phyloP scores from a whole-genome alignment of 495 filamentous ascomycete genomes.

The Podospora tetraspora region DNA sequence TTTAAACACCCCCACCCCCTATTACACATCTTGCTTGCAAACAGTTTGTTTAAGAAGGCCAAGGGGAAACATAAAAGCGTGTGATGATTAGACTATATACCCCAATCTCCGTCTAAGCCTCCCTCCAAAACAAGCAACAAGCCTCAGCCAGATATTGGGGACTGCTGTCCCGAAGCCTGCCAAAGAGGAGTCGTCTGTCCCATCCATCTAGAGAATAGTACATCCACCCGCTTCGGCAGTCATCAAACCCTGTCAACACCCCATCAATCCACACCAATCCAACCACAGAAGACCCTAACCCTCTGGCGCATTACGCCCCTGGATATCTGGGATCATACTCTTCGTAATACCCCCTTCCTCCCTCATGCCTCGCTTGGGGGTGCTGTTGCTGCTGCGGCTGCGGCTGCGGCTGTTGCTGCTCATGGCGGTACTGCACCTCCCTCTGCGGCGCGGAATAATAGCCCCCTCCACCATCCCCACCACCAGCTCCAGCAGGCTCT shows the following conservation, averaged over 20 bases:
- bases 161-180: neutral
- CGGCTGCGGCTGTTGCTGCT: neutral
- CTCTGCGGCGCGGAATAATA: neutral
- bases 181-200: no score
- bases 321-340: slow-evolving; percentile 40
- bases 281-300: neutral
- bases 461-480: slow-evolving; percentile 7
- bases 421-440: neutral
- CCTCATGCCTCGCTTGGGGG: neutral
- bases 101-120: neutral
- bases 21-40: no score
- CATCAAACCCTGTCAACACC: no score
- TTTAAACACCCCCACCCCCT: no score
- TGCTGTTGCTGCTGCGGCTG: neutral
- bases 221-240: no score
- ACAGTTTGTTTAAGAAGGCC: neutral
- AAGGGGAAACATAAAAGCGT: neutral
- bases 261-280: neutral
- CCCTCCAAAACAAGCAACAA: neutral
- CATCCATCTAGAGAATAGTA: neutral
- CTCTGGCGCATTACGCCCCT: slow-evolving; percentile 7
- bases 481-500: slow-evolving; percentile 12
- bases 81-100: neutral
- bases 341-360: slow-evolving; percentile 24
- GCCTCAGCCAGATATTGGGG: neutral